Evolutionary conservation across 176 grass and related monocot genomes (phyloP), one percentile per base, ranked within the genome.

Genomic region (Elaeis guineensis): DNA sequence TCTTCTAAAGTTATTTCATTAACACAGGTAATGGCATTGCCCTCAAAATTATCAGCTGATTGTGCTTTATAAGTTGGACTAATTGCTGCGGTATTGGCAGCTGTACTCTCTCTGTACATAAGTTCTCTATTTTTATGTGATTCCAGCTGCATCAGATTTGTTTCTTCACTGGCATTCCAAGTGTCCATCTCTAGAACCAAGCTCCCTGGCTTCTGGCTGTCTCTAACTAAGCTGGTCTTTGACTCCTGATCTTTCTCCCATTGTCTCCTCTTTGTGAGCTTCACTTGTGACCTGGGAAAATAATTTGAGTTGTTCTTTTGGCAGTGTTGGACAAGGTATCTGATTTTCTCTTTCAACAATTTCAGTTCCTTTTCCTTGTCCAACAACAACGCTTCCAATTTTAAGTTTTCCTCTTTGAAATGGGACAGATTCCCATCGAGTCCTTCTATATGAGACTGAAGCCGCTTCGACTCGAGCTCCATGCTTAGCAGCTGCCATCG

Each of bases 401-500:
- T 89, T 55, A 73, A 25, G 73, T 50, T 53, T 26, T 77, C 74
- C 54, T 84, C 57, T 49, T 73, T 68, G 23, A 67, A 78, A 51
- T 82, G 76, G 3, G 75, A 74, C 4, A 90, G 68, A 26, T 75
- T 70, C 16, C 19, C 56, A 21, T 90, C 81, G 6, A 90, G 77
- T 26, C 82, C 91, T 59, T 90, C 83, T 5, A 84, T 58, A 51
- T 85, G 74, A 51, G 54, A 75, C n/a, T 80, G 77, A 44, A 87
- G 83, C 28, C 78, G 67, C 17, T 79, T 65, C 16, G 54, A 72
- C 63, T 90, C 86, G 0, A 75, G 30, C 62, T 87, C 80, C 59
- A 64, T 90, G 70, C 74, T 86, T 25, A 84, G 71, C 23, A 80
- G 55, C 8, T 75, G 77, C 79, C 90, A 83, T 54, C 70, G 80